Evolutionary conservation across 2,329 filamentous ascomycete genomes (phyloP), one percentile per base, ranked within the genome.

Genomic region (Cladophialophora exuberans): DNA sequence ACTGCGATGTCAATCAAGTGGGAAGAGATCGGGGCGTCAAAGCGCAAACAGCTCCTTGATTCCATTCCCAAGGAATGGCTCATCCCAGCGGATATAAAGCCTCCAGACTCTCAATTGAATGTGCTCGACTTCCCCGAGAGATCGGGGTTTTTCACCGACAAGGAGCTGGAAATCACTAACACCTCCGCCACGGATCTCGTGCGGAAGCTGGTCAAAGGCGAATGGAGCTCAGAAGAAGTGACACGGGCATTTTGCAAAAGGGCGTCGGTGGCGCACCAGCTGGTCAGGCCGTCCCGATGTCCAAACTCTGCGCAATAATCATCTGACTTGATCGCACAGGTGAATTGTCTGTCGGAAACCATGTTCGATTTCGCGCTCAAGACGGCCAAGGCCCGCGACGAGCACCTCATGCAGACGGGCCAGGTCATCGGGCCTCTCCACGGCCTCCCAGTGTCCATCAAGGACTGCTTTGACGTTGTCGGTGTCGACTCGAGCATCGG

Each of bases 391-490:
- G 62, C 66, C 11, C 72, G 83, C 0, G 81, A 83, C 56, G 68
- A 69, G 4, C 58, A 69, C 20, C 70, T 60, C 28, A 54, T 62
- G 31, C 50, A 69, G 10, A 67, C 76, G 53, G 69, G 70, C 4
- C 66, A 65, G 48, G 72, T 80, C 0, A 64, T 81, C 1, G 84
- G 84, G 0, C 83, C 83, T 1, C 72, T 87, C 0, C 84, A 87
- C 62, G 84, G 84, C 2, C 71, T 86, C 2, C 83, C 83, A 3
- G 69, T 86, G 31, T 83, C 73, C 44, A 59, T 78, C 23, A 79
- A 79, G 57, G 76, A 77, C 59, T 72, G 74, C 51, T 75, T 77
- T 50, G 70, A 74, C 44, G 3, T 54, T 52, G 13, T 6, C 39
- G 9, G 47, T 51, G 17, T 86, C 38, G 38, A 18, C 38, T 41